phyloP scores from a whole-genome alignment of 768 basidiomycete genomes.

The Psilocybe cyanescens region DNA sequence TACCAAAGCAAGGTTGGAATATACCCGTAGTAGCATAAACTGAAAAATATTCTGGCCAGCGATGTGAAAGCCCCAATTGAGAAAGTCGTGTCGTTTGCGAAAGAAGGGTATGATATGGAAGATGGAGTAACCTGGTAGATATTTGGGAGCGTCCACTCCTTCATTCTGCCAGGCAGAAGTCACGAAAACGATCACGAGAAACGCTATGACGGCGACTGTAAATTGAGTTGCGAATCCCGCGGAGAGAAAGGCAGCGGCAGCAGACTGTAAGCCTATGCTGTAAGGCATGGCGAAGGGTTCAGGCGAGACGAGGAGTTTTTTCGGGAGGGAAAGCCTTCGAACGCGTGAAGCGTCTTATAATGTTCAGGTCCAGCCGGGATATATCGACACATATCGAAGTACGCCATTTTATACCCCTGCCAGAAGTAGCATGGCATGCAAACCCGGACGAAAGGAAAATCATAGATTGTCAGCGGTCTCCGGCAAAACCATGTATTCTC shows the following conservation, averaged over 20 bases:
- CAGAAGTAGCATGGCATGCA: slow-evolving; percentile 26
- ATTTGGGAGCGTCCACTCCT: slow-evolving; percentile 52
- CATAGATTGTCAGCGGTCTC: slow-evolving; percentile 31
- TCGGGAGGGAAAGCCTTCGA: slow-evolving; percentile 21
- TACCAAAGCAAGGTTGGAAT: slow-evolving; percentile 29
- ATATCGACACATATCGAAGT: slow-evolving; percentile 28
- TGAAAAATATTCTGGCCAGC: slow-evolving; percentile 70
- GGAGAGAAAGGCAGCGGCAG: slow-evolving; percentile 52
- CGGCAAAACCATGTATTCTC: slow-evolving; percentile 34
- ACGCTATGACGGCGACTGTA: slow-evolving; percentile 48
- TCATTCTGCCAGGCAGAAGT: slow-evolving; percentile 52
- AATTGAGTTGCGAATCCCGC: slow-evolving; percentile 53
- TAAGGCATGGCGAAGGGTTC: slow-evolving; percentile 45
- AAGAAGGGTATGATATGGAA: slow-evolving; percentile 72
- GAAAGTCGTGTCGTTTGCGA: slow-evolving; percentile 68
- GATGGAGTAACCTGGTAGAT: slow-evolving; percentile 61
- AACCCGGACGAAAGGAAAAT: slow-evolving; percentile 33
- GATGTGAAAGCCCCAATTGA: slow-evolving; percentile 71
- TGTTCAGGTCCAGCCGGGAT: slow-evolving; percentile 33
- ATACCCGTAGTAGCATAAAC: slow-evolving; percentile 69
- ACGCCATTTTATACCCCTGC: slow-evolving; percentile 32
- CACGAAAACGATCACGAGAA: slow-evolving; percentile 48
- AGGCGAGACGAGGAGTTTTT: slow-evolving; percentile 26
- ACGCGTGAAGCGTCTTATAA: slow-evolving; percentile 29
- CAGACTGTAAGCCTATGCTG: slow-evolving; percentile 51